Percentiles rank a stretch among this genome's conserved stretches.
These are phyloP conservation scores for Pseudomassariella vexata DNA, from an alignment of 2,329 filamentous ascomycete genomes.

Conservation along the genomic window DNA sequence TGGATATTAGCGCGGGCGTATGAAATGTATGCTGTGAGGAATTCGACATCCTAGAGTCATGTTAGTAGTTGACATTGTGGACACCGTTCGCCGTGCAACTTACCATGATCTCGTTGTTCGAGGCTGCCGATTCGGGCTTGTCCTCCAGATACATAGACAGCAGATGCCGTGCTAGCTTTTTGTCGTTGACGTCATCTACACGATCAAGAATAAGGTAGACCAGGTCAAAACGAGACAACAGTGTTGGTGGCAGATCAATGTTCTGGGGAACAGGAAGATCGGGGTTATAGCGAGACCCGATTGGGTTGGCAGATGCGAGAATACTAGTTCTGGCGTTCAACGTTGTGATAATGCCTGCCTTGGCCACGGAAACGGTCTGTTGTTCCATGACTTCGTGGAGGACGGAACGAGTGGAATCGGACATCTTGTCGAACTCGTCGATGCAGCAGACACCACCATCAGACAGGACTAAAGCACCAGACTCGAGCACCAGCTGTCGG, in stretches of 20 bases:
- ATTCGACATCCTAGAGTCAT: conserved; percentile 70
- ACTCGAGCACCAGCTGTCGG: conserved; percentile 73
- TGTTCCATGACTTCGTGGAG: conserved; percentile 88
- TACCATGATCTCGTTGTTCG: conserved; percentile 73
- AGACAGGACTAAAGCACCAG: conserved; percentile 71
- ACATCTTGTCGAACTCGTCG: conserved; percentile 85
- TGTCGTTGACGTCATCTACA: conserved; percentile 84
- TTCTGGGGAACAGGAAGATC: conserved; percentile 95
- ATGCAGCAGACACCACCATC: conserved; percentile 82
- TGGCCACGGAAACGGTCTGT: conserved; percentile 78
- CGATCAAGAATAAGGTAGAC: conserved; percentile 95
- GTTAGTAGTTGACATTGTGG: conserved; percentile 18
- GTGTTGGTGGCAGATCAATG: conserved; percentile 91
- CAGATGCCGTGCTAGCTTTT: conserved; percentile 83
- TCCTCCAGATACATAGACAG: conserved; percentile 97
- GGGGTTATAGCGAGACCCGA: conserved; percentile 95
- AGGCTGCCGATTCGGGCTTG: conserved; percentile 75
- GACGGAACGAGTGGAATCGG: conserved; percentile 69
- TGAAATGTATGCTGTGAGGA: conserved; percentile 93
- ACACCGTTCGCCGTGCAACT: conserved; percentile 33
- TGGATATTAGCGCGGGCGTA: conserved; percentile 86
- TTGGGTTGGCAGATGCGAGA: conserved; percentile 93
- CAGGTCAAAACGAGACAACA: conserved; percentile 92
- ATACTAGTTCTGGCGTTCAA: conserved; percentile 94
- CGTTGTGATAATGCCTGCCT: conserved; percentile 94